phyloP scores from a whole-genome alignment of 441 rosid species.

The Croton setiger region DNA sequence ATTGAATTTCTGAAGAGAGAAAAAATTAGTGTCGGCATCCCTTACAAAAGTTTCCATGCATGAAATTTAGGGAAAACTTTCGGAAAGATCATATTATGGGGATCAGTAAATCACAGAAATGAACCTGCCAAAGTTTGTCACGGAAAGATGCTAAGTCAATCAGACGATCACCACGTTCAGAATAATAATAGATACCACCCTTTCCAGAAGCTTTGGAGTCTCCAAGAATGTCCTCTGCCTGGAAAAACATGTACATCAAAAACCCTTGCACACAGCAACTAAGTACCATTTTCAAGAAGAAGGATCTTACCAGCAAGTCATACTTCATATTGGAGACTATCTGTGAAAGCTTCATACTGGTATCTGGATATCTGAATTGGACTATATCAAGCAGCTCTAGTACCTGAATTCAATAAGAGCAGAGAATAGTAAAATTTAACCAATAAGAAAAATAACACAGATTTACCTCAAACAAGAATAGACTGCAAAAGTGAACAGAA shows the following conservation, averaged over 20 bases:
- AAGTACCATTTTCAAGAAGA: constrained; percentile 3
- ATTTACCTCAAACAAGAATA: constrained; percentile 13
- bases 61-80: too few species aligned
- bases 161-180: constrained; percentile 95
- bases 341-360: constrained; percentile 68
- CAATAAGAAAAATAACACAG: constrained; percentile 16
- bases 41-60: constrained; percentile 21
- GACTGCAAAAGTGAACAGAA: not conserved
- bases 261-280: constrained; percentile 4
- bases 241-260: constrained; percentile 23
- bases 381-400: constrained; percentile 83
- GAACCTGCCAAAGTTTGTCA: constrained; percentile 88
- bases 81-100: constrained; percentile 12
- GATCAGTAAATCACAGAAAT: constrained; percentile 22
- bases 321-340: constrained; percentile 60
- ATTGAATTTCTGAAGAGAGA: constrained; percentile 57
- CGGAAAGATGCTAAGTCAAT: constrained; percentile 81
- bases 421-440: constrained; percentile 18
- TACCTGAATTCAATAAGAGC: constrained; percentile 48
- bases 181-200: constrained; percentile 79
- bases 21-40: constrained; percentile 21
- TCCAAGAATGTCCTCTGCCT: constrained; percentile 87
- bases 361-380: constrained; percentile 90
- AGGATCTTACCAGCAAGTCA: constrained; percentile 62
- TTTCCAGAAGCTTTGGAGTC: constrained; percentile 66